Percentiles rank a stretch among this genome's conserved stretches.
Evolutionary conservation across 768 basidiomycete species (phyloP).

Genomic region (Lepiota brunneoincarnata): DNA sequence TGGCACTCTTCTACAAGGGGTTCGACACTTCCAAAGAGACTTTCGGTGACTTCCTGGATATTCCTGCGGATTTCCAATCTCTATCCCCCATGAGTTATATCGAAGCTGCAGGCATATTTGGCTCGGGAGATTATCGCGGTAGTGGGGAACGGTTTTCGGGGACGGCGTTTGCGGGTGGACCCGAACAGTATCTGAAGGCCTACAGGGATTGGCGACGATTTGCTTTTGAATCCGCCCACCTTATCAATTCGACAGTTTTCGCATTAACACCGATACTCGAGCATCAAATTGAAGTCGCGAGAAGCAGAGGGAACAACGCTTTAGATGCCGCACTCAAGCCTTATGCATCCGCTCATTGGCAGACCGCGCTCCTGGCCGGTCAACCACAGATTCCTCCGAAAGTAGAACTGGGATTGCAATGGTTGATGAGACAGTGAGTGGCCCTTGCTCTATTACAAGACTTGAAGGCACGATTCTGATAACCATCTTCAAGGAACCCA

Average conservation of each 20-base stretch:
- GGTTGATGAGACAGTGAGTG: constrained; percentile 30
- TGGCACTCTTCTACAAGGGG: constrained; percentile 36
- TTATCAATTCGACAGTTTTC: constrained; percentile 25
- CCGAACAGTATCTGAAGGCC: constrained; percentile 27
- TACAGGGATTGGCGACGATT: constrained; percentile 30
- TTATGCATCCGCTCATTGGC: constrained; percentile 32
- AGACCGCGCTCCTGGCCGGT: constrained; percentile 24
- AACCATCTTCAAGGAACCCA: constrained; percentile 26
- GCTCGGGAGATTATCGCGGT: constrained; percentile 26
- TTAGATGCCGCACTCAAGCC: constrained; percentile 34
- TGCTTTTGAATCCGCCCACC: constrained; percentile 18
- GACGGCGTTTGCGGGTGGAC: constrained; percentile 32
- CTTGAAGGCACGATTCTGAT: neutral
- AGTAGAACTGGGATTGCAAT: constrained; percentile 22
- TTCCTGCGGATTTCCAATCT: constrained; percentile 26
- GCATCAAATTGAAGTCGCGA: constrained; percentile 31
- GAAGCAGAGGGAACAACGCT: constrained; percentile 32
- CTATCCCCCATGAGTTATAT: constrained; percentile 33
- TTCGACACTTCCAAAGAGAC: constrained; percentile 27
- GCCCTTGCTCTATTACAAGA: neutral
- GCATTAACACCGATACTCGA: constrained; percentile 37
- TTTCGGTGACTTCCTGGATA: constrained; percentile 38
- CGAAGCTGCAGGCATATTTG: constrained; percentile 30
- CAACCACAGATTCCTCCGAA: constrained; percentile 18
- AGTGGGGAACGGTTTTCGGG: constrained; percentile 31